phyloP scores from a whole-genome alignment of 768 basidiomycete species.

The Lenzites betulinus region DNA sequence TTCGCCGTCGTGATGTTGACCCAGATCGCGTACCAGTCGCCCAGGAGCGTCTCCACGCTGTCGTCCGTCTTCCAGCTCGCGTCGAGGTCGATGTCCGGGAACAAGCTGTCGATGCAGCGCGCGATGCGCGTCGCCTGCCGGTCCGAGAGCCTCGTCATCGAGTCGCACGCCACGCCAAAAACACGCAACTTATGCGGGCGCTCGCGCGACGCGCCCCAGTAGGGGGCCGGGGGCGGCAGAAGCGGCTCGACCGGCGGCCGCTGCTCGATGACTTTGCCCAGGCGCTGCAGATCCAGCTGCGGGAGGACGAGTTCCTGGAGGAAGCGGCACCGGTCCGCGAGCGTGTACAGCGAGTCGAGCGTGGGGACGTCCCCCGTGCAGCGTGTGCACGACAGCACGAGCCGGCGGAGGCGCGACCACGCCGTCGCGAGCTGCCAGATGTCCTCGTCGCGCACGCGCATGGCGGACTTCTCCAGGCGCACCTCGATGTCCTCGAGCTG shows the following conservation, averaged over 20 bases:
- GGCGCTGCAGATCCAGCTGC: neutral
- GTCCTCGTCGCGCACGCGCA: slow-evolving; percentile 1
- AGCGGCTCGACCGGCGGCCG: neutral
- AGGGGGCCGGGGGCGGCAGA: too few relatives aligned
- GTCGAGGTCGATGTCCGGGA: slow-evolving; percentile 4
- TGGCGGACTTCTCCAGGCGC: slow-evolving; percentile 1
- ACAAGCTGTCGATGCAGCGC: slow-evolving; percentile 4
- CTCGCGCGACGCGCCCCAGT: neutral
- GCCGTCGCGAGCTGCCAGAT: neutral
- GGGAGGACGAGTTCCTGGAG: slow-evolving; percentile 8
- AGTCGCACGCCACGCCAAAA: neutral
- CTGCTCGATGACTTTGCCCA: neutral
- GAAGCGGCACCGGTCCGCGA: neutral
- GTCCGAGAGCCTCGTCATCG: neutral
- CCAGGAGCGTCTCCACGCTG: neutral
- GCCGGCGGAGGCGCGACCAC: slow-evolving; percentile 2
- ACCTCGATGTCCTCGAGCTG: slow-evolving; percentile 12
- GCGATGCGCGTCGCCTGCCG: neutral
- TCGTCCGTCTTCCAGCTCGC: neutral
- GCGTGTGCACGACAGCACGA: neutral
- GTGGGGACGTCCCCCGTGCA: neutral
- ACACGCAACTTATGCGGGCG: neutral
- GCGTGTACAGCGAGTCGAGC: neutral
- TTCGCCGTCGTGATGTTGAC: slow-evolving; percentile 2
- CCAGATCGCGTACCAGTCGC: slow-evolving; percentile 13